phyloP scores from a whole-genome alignment of 345 rosid genomes.

The Turnera subulata region DNA sequence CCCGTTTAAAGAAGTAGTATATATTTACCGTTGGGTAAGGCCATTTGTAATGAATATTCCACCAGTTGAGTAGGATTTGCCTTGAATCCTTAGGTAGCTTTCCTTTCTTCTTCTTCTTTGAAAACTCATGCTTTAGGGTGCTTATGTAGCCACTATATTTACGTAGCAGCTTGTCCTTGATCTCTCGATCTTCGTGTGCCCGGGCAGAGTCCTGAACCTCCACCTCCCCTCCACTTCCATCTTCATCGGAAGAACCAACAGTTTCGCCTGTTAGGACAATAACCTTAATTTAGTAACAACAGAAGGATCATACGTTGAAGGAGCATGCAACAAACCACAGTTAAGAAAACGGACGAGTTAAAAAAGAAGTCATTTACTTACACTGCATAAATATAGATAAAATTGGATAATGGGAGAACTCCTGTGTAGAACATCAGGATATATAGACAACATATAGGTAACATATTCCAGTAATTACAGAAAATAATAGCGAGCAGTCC shows the following conservation, averaged over 20 bases:
- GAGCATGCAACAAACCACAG: too few relatives aligned
- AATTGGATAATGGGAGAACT: too few relatives aligned
- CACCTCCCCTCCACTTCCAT: conserved; percentile 33
- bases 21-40: conserved; percentile 55
- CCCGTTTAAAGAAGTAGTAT: too few relatives aligned
- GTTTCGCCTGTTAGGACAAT: conserved; percentile 23
- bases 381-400: too few relatives aligned
- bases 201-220: conserved; percentile 15
- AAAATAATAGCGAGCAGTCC: too few relatives aligned
- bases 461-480: too few relatives aligned
- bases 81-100: conserved; percentile 53
- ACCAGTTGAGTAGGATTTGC: conserved; percentile 46
- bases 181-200: conserved; percentile 32
- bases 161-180: conserved; percentile 37
- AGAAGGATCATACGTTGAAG: too few relatives aligned
- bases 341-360: too few relatives aligned
- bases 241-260: conserved; percentile 41
- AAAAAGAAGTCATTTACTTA: too few relatives aligned
- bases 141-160: conserved; percentile 46
- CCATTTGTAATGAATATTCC: conserved; percentile 52
- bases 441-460: too few relatives aligned
- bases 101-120: conserved; percentile 52
- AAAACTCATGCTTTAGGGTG: conserved; percentile 43
- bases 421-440: too few relatives aligned
- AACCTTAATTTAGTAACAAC: too few relatives aligned